phyloP scores from a whole-genome alignment of 805 yeast genomes.

The Candida vaughaniae region DNA sequence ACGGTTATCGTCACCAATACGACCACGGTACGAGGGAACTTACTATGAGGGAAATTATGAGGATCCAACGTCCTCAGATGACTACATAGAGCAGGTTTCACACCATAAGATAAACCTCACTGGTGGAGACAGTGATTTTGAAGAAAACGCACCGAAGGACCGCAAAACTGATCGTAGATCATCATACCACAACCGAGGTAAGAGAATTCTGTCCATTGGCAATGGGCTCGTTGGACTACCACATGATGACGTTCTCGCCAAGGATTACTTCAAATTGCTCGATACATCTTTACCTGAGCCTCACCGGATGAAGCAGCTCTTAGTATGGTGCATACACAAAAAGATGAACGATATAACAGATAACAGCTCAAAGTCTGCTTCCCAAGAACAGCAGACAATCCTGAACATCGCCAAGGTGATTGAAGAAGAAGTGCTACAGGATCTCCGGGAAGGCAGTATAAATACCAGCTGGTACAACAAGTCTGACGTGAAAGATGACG shows the following conservation, averaged over 20 bases:
- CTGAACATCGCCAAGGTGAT: constrained; percentile 59
- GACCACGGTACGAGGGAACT: constrained; percentile 15
- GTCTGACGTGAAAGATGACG: constrained; percentile 21
- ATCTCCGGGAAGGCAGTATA: constrained; percentile 57
- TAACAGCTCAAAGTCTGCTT: no score
- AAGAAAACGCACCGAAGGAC: constrained; percentile 16
- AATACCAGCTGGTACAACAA: constrained; percentile 69
- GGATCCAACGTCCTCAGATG: constrained; percentile 10
- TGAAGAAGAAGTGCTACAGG: constrained; percentile 60
- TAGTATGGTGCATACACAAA: constrained; percentile 66
- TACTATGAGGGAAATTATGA: constrained; percentile 10
- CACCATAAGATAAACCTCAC: constrained; percentile 24
- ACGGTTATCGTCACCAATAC: constrained; percentile 15
- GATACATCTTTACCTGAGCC: constrained; percentile 68
- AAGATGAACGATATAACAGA: constrained; percentile 27
- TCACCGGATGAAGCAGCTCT: constrained; percentile 65
- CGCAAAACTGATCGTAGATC: constrained; percentile 38
- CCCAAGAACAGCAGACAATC: constrained; percentile 43
- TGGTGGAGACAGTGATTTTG: constrained; percentile 9
- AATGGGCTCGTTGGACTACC: constrained; percentile 70
- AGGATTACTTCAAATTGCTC: constrained; percentile 60
- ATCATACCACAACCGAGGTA: constrained; percentile 62
- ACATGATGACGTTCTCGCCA: constrained; percentile 55
- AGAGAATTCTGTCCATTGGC: constrained; percentile 70
- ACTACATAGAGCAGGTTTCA: constrained; percentile 31